Percentiles rank a stretch among this genome's conserved stretches.
These are phyloP conservation scores for Alternaria novae-zelandiae DNA, from an alignment of 2,329 filamentous ascomycete species.

Conservation along the genomic window DNA sequence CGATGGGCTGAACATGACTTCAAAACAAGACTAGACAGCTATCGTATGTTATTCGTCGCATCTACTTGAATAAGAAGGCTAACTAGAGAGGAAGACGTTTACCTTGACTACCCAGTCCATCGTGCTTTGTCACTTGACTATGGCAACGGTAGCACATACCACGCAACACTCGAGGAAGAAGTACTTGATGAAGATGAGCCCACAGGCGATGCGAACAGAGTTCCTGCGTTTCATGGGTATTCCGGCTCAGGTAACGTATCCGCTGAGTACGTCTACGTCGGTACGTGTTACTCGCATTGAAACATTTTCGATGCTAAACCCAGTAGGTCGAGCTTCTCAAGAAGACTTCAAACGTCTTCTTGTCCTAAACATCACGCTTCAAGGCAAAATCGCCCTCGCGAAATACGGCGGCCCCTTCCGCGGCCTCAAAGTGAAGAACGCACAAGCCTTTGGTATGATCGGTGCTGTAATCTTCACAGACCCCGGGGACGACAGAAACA, in stretches of 20 bases:
- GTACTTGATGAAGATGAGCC: slow-evolving; percentile 39
- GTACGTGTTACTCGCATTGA: slow-evolving; percentile 16
- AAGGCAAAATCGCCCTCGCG: slow-evolving; percentile 56
- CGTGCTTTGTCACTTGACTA: slow-evolving; percentile 39
- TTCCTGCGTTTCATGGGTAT: slow-evolving; percentile 58
- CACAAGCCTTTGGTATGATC: slow-evolving; percentile 52
- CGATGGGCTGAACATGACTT: slow-evolving; percentile 41
- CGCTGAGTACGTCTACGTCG: slow-evolving; percentile 56
- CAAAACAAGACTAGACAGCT: slow-evolving; percentile 39
- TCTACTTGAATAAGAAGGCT: too few species aligned
- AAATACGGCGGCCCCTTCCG: slow-evolving; percentile 54
- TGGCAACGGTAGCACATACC: slow-evolving; percentile 37
- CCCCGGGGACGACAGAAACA: slow-evolving; percentile 49
- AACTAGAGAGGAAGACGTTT: background rate
- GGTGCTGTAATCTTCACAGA: slow-evolving; percentile 54
- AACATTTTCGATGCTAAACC: background rate
- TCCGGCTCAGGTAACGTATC: slow-evolving; percentile 53
- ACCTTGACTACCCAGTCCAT: slow-evolving; percentile 46
- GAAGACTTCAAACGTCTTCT: slow-evolving; percentile 53
- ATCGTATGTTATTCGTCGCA: slow-evolving; percentile 24
- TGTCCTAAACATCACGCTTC: slow-evolving; percentile 49
- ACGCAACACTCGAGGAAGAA: slow-evolving; percentile 38
- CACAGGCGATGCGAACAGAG: slow-evolving; percentile 42
- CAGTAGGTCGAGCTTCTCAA: slow-evolving; percentile 33
- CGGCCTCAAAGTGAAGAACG: slow-evolving; percentile 56